These are phyloP conservation scores for Chlamydomonas sp. DNA, from an alignment of 139 green algal genomes.

Conservation along the genomic window DNA sequence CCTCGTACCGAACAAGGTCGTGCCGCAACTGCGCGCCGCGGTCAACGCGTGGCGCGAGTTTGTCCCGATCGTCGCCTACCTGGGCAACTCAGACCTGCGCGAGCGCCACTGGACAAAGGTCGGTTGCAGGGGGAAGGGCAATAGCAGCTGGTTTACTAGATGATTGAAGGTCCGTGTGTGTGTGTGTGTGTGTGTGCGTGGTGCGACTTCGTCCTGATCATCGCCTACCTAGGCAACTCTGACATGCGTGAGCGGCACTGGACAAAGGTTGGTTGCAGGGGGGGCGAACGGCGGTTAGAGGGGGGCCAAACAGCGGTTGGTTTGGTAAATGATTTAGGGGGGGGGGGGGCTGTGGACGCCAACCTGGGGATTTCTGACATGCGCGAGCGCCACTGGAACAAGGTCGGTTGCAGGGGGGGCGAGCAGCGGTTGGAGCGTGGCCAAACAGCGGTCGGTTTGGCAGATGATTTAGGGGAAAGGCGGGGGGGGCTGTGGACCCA, in stretches of 20 bases:
- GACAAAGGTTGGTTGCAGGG: slow-evolving; percentile 60
- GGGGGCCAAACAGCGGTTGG: too few species aligned
- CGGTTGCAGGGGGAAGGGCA: too few species aligned
- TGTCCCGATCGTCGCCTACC: slow-evolving; percentile 46
- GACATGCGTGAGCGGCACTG: slow-evolving; percentile 66
- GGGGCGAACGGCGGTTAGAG: too few species aligned
- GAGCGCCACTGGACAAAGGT: slow-evolving; percentile 70
- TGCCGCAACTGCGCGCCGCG: slow-evolving; percentile 27
- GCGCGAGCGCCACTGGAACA: slow-evolving; percentile 66
- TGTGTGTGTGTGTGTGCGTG: too few species aligned
- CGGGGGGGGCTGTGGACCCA: slow-evolving; percentile 46
- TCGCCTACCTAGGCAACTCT: slow-evolving; percentile 54
- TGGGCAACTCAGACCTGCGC: slow-evolving; percentile 59
- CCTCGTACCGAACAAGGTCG: slow-evolving; percentile 55
- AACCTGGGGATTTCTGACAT: slow-evolving; percentile 56
- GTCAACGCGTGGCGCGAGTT: slow-evolving; percentile 34
- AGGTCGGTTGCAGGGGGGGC: too few species aligned
- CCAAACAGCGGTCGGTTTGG: too few species aligned
- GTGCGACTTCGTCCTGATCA: slow-evolving; percentile 42
- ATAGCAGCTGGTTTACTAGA: too few species aligned
- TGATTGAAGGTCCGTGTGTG: too few species aligned
- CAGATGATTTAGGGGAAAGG: too few species aligned
- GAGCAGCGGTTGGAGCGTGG: too few species aligned
- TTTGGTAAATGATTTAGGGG: too few species aligned
- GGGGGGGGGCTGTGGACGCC: slow-evolving; percentile 46